These are phyloP conservation scores for Xerocomellus intermedius DNA, from an alignment of 768 basidiomycete genomes.

Conservation along the genomic window DNA sequence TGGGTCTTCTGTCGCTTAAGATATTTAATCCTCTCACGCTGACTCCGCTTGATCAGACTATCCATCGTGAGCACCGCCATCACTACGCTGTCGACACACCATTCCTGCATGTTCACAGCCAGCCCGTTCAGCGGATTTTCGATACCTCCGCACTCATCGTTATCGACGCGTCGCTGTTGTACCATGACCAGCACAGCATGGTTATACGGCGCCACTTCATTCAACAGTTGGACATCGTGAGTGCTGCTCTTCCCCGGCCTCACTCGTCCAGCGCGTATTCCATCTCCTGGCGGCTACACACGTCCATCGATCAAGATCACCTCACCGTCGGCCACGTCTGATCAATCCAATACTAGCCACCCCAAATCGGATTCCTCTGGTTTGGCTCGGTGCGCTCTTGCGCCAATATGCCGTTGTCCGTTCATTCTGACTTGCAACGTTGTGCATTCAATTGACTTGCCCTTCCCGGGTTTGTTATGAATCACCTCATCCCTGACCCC, in stretches of 20 bases:
- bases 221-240: background rate
- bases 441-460: slow-evolving; percentile 9
- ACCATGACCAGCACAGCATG: background rate
- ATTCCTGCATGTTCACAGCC: slow-evolving; percentile 23
- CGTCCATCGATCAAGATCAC: slow-evolving; percentile 3
- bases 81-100: slow-evolving; percentile 17
- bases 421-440: slow-evolving; percentile 10
- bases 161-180: background rate
- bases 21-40: slow-evolving; percentile 11
- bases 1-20: slow-evolving; percentile 13
- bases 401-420: slow-evolving; percentile 11
- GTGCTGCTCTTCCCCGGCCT: slow-evolving; percentile 2
- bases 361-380: slow-evolving; percentile 1
- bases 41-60: background rate
- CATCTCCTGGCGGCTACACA: background rate
- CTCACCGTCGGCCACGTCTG: background rate
- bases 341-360: background rate
- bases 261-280: background rate
- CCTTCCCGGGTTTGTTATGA: slow-evolving; percentile 7
- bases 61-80: slow-evolving; percentile 5
- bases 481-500: slow-evolving; percentile 28
- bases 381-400: slow-evolving; percentile 1
- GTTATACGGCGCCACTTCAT: background rate
- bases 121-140: background rate
- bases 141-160: background rate